phyloP scores from a whole-genome alignment of 1,284 basidiomycete species.

The Prillingera fragicola region DNA sequence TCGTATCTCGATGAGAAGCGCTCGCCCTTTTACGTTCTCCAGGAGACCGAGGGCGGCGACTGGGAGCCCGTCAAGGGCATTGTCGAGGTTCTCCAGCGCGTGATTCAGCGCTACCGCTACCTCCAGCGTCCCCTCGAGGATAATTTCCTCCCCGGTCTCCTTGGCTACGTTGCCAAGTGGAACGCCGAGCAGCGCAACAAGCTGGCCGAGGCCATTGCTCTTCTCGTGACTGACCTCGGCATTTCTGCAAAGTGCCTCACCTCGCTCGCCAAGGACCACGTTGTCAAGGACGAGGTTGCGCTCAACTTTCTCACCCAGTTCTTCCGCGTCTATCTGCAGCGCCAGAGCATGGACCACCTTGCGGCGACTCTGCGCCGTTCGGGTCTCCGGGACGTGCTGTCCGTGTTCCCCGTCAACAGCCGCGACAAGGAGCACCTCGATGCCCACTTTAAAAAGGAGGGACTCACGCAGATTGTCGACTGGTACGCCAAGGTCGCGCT shows the following conservation, averaged over 20 bases:
- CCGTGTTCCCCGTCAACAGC: conserved; percentile 80
- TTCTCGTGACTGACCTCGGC: conserved; percentile 75
- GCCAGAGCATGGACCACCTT: conserved; percentile 81
- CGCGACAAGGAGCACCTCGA: conserved; percentile 68
- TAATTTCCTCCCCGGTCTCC: conserved; percentile 69
- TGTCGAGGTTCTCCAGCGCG: conserved; percentile 86
- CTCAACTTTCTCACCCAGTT: conserved; percentile 70
- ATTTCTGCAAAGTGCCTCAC: conserved; percentile 69
- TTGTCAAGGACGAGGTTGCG: conserved; percentile 84
- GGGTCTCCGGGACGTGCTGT: conserved; percentile 75
- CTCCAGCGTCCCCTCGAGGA: conserved; percentile 92
- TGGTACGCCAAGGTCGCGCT: conserved; percentile 87
- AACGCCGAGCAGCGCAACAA: conserved; percentile 67
- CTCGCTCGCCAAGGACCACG: conserved; percentile 83
- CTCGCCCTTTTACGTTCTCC: conserved; percentile 51
- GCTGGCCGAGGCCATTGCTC: conserved; percentile 71
- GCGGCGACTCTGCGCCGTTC: conserved; percentile 69
- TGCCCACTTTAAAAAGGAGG: conserved; percentile 76
- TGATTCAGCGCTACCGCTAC: conserved; percentile 98
- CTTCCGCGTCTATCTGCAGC: conserved; percentile 60
- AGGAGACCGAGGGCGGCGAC: conserved; percentile 17
- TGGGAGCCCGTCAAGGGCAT: conserved; percentile 68
- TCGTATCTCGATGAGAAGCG: conserved; percentile 73
- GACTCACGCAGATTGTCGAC: conserved; percentile 71
- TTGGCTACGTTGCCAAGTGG: conserved; percentile 87